These are phyloP conservation scores for Aspergillus sp. DNA, from an alignment of 2,329 filamentous ascomycete species.

Conservation along the genomic window DNA sequence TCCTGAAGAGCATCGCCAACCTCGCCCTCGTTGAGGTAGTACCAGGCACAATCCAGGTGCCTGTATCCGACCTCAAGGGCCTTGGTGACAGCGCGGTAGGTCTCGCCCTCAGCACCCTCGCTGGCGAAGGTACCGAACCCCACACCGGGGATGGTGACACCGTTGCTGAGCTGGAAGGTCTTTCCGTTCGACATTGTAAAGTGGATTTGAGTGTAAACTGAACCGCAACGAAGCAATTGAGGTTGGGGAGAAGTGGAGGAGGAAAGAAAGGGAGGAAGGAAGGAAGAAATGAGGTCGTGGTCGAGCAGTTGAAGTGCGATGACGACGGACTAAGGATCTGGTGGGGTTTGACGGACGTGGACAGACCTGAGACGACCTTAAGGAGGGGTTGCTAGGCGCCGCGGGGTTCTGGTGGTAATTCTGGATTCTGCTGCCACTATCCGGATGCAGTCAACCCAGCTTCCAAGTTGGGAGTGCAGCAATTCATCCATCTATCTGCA, in stretches of 20 bases:
- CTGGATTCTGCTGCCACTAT: not conserved
- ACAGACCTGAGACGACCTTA: not conserved
- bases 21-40: constrained; percentile 55
- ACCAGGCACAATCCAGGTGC: constrained; percentile 58
- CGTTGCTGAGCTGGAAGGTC: constrained; percentile 56
- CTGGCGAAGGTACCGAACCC: constrained; percentile 68
- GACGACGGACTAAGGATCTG: not conserved
- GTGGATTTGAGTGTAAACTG: constrained; percentile 3
- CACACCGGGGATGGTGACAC: constrained; percentile 61
- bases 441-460: not conserved
- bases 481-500: too few species aligned
- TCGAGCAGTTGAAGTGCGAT: not conserved
- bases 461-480: too few species aligned
- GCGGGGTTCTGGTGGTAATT: not conserved
- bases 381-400: not conserved
- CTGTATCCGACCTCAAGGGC: constrained; percentile 54
- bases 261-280: not conserved
- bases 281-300: not conserved
- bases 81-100: constrained; percentile 54
- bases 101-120: constrained; percentile 61
- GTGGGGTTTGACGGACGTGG: constrained; percentile 2
- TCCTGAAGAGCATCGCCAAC: constrained; percentile 55
- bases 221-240: not conserved
- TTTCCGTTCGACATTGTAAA: constrained; percentile 55
- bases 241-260: not conserved